Conservation (phyloP, 2,329 filamentous ascomycete genomes). For the Nigrospora oryzae region DNA sequence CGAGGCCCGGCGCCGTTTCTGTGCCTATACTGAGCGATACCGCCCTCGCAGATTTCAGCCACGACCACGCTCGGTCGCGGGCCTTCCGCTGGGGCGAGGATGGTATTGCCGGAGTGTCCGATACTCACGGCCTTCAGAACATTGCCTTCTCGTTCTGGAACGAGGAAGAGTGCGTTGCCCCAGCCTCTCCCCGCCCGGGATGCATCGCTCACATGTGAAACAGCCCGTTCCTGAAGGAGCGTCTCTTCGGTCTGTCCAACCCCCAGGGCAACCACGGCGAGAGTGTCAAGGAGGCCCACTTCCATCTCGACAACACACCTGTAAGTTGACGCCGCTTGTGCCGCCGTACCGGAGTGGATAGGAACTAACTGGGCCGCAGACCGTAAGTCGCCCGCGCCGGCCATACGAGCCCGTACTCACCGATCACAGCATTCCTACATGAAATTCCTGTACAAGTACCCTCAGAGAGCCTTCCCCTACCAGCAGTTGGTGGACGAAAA, state of each 20-base stretch:
- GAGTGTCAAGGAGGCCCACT: conserved; percentile 93
- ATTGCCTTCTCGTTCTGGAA: conserved; percentile 98
- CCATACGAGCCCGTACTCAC: conserved; percentile 6
- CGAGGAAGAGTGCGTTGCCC: conserved; percentile 68
- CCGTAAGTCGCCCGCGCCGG: conserved; percentile 25
- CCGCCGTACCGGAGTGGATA: neutral
- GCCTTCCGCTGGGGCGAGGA: conserved; percentile 95
- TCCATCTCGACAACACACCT: conserved; percentile 92
- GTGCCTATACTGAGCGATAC: conserved; percentile 13
- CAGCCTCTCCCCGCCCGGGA: neutral
- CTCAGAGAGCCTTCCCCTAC: conserved; percentile 86
- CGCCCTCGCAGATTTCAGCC: conserved; percentile 68
- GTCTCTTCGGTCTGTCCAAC: conserved; percentile 90
- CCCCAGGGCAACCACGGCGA: conserved; percentile 96
- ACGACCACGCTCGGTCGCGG: conserved; percentile 83
- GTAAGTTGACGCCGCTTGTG: conserved; percentile 23
- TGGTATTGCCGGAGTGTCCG: conserved; percentile 87
- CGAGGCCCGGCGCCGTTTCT: neutral
- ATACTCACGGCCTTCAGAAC: conserved; percentile 85
- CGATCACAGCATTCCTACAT: conserved; percentile 80
- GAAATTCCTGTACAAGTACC: conserved; percentile 98
- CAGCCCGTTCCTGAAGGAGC: conserved; percentile 88
- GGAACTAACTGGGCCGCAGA: conserved; percentile 21
- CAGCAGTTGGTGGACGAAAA: conserved; percentile 81
- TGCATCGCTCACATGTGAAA: conserved; percentile 26